Evolutionary conservation across 202 grass and related monocot genomes (phyloP).

Genomic region (Setaria italica): DNA sequence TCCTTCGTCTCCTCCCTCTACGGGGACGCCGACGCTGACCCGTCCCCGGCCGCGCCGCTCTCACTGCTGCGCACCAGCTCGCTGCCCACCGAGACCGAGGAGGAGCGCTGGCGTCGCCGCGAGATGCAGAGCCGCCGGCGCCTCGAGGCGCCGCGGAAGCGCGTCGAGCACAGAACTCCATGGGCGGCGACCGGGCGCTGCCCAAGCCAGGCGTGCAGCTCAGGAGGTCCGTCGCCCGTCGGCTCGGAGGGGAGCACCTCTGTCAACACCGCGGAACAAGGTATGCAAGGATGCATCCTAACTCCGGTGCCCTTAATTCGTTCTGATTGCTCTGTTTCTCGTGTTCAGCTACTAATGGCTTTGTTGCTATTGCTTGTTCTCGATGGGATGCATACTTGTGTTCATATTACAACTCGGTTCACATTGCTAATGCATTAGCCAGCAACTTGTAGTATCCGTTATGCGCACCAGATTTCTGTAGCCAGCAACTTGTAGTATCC

Average conservation of each 20-base stretch:
- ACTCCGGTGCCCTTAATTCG: not conserved
- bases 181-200: constrained; percentile 29
- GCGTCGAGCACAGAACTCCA: constrained; percentile 68
- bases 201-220: too few species aligned
- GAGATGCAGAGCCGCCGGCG: constrained; percentile 69
- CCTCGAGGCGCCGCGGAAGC: constrained; percentile 76
- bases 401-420: not conserved
- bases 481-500: too few species aligned
- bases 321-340: not conserved
- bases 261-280: too few species aligned
- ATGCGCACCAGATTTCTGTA: not conserved
- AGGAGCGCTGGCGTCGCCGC: constrained; percentile 70
- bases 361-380: not conserved
- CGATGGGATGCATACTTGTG: not conserved
- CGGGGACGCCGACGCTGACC: constrained; percentile 44
- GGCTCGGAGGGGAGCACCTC: too few species aligned
- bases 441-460: not conserved
- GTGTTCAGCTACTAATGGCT: not conserved
- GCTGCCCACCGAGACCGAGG: constrained; percentile 77
- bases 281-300: constrained; percentile 15
- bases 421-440: not conserved
- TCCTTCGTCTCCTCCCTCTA: constrained; percentile 47
- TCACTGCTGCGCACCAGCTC: constrained; percentile 68
- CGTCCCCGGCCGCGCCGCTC: constrained; percentile 38
- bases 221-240: too few species aligned